Conservation (phyloP, 2,329 filamentous ascomycete genomes). For the Arthrobotrys iridis region DNA sequence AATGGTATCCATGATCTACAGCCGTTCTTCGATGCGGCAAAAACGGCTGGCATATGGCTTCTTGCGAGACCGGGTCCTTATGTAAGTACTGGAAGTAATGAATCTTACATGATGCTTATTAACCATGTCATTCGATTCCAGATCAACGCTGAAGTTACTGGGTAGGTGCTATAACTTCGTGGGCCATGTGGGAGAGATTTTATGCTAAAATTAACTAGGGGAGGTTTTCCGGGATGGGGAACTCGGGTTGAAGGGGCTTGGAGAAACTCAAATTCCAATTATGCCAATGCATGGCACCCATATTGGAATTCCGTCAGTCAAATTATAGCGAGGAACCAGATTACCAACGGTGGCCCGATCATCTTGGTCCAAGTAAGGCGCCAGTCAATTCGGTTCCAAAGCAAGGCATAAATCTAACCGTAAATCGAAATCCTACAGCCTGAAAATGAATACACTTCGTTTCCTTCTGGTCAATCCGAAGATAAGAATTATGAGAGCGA, state of each 20-base stretch:
- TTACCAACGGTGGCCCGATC: slow-evolving; percentile 82
- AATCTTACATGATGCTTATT: too few relatives aligned
- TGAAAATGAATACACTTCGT: slow-evolving; percentile 91
- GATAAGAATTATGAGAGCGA: slow-evolving; percentile 62
- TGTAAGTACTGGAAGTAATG: too few relatives aligned
- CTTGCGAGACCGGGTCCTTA: slow-evolving; percentile 66
- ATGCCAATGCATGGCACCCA: slow-evolving; percentile 59
- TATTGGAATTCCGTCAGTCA: slow-evolving; percentile 72
- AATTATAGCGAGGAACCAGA: slow-evolving; percentile 78
- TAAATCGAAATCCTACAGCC: slow-evolving; percentile 62
- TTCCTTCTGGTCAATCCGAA: slow-evolving; percentile 64
- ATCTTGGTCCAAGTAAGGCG: slow-evolving; percentile 72
- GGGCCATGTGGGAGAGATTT: slow-evolving; percentile 34
- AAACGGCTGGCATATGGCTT: slow-evolving; percentile 78
- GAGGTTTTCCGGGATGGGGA: slow-evolving; percentile 83
- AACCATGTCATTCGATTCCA: neutral
- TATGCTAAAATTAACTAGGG: slow-evolving; percentile 66
- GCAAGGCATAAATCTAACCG: neutral
- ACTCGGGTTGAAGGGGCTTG: slow-evolving; percentile 64
- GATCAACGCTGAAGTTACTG: neutral
- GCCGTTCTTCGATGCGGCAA: slow-evolving; percentile 79
- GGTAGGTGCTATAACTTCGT: slow-evolving; percentile 58
- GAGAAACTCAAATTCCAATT: slow-evolving; percentile 56
- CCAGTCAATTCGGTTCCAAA: neutral
- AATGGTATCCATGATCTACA: slow-evolving; percentile 79